Base-by-base conservation (phyloP, 2,329 filamentous ascomycete species). In the Calonectria ilicicola region DNA sequence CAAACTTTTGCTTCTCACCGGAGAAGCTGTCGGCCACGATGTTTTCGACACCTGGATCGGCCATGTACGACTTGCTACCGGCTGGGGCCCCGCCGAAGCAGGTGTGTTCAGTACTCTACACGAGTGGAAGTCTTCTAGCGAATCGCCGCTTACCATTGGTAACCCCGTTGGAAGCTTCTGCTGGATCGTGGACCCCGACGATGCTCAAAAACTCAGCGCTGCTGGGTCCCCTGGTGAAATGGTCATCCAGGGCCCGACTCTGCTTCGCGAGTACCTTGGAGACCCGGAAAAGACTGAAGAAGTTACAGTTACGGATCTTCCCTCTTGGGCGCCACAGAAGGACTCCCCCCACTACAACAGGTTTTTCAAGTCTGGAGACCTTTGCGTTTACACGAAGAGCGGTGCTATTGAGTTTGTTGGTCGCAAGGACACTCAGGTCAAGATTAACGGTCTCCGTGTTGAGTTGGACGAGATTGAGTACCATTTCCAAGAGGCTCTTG, bases 401-500 rank as follows among this genome's bases (percentile, higher is more conserved):
- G 84, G 85, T 3, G 73, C 71, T n/a, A 77, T 88, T 9, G 74
- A 80, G 0, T 87, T 84, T 65, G 75, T 88, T 46, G 88, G 88
- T 38, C 82, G 89, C 32, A 89, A 88, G 73, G 89, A 91, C 74
- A 83, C 82, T 0, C 89, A 91, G 77, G 84, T 91, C 47, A 91
- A 91, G 74, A 80, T 91, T 14, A 84, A 85, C 21, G 91, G 91
- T 44, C 89, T 86, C 60, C 78, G 89, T 63, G 82, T 89, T 68
- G 91, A 87, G 79, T 82, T 88, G 0, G 72, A 60, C 1, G 75
- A 77, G 14, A 44, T 69, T 6, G 75, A 76, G 58, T 27, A 72
- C 15, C 68, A 73, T 6, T 46, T 77, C 5, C 53, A 46, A 26
- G 51, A 40, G 5, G 21, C n/a, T 1, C 19, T 67, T 0, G 46